Base-by-base conservation (phyloP, 2,329 filamentous ascomycete genomes). In the Pseudovirgaria hyperparasitica region DNA sequence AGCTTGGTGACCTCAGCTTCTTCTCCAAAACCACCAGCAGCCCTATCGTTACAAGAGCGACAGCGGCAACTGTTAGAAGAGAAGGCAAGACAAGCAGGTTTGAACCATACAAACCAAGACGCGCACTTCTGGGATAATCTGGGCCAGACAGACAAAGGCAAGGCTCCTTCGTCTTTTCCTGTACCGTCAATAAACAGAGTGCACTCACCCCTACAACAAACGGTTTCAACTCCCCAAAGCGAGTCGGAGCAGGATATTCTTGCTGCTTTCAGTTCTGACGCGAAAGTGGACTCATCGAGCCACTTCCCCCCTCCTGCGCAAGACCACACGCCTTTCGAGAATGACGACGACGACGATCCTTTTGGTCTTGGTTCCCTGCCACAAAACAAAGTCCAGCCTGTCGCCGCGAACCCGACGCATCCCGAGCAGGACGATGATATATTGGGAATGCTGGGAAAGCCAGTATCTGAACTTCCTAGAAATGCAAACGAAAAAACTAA, bases 21-120 rank as follows among this genome's bases (percentile, higher is more conserved):
- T 25, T 54, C 67, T 16, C 58, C 66, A 26, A 76, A 75, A 49
- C 38, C 57, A 28, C 70, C 67, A 16, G 77, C 74, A 51, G 90
- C 79, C 37, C 62, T 94, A 10, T 72, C 72, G 2, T 58, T 79
- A 6, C 58, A 70, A 29, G 72, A 77, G 43, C 67, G 72, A 27
- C 74, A 79, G 50, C 67, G 61, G 43, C 78, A 72, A 34, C 57
- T 93, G 38, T 71, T 80, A 38, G 82, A 92, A 52, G 76, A 84
- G 43, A 81, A 82, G 52, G 69, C 72, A 35, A 71, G 70, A 33
- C 81, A 87, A 49, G 80, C 85, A 34, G 77, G 34, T 94, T 84
- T 52, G 84, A 82, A 3, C 72, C 50, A 4, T n/a, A n/a, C n/a
- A n/a, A n/a, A n/a, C n/a, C 57, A 56, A 25, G 62, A 76, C 42